Base-by-base conservation (phyloP, 495 filamentous ascomycete genomes). In the Aspergillus nidulans region DNA sequence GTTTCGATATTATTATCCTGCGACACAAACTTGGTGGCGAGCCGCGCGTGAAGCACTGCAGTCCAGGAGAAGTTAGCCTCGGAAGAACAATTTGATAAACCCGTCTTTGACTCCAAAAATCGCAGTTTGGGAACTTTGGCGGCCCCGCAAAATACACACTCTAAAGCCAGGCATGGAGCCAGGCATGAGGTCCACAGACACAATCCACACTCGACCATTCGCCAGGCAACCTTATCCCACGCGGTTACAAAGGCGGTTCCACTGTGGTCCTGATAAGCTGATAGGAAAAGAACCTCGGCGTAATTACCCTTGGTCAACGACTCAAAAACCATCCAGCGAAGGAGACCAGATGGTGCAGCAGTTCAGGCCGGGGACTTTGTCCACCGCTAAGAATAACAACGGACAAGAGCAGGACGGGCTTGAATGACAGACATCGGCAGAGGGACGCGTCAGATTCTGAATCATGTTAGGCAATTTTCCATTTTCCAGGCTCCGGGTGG, bases 261-360 rank as follows among this genome's bases (percentile, higher is more conserved):
- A 36, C 45, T 41, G 15, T 25, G 25, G n/a, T 2, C 18, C 36
- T 49, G 63, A 66, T 66, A 66, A 66, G 66, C 53, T 59, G 63
- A 65, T 63, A 59, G 59, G 58, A n/a, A n/a, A n/a, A n/a, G 6
- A 58, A 42, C 12, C 45, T 34, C 25, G 38, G 36, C 43, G 60
- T 70, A 60, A 70, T 70, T 65, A 32, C 60, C 52, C 59, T 55
- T 66, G 63, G 68, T 70, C 68, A 70, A 34, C 30, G 10, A n/a
- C 4, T 28, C 26, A 28, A 12, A n/a, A n/a, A n/a, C 61, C 32
- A 40, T 16, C n/a, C 19, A 38, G 28, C 30, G 46, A 38, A 39
- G 32, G 32, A n/a, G 5, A 42, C 18, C 36, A 12, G 15, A 34
- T 12, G 20, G 20, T 42, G 47, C 32, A 49, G 15, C 30, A 39